These are phyloP conservation scores for Globisporangium barbulae DNA, from an alignment of 352 stramenopile genomes.

Conservation along the genomic window DNA sequence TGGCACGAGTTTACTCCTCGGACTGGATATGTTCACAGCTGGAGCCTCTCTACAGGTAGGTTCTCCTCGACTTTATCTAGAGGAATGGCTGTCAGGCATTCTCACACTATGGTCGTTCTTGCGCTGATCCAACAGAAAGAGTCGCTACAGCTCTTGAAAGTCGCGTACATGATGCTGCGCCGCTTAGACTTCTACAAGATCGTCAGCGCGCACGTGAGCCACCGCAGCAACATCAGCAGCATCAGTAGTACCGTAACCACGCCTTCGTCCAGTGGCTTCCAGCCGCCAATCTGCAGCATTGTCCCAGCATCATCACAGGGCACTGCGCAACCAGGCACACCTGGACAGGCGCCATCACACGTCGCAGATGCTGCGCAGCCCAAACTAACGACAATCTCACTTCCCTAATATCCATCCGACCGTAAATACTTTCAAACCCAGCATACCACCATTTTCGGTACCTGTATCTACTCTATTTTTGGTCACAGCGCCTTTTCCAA, in stretches of 20 bases:
- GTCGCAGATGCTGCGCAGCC: constrained; percentile 1
- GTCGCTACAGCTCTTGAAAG: constrained; percentile 16
- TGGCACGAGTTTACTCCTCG: constrained; percentile 55
- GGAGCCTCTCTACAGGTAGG: constrained; percentile 33
- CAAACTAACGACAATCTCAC: constrained; percentile 1
- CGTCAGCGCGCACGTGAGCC: background rate
- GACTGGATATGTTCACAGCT: constrained; percentile 55
- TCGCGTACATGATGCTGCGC: constrained; percentile 23
- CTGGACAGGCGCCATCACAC: background rate
- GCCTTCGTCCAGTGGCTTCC: constrained; percentile 1
- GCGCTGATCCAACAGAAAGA: constrained; percentile 16
- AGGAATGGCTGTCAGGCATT: background rate
- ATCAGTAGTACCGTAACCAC: background rate
- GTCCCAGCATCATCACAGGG: background rate
- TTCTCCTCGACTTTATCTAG: background rate
- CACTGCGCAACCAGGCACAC: background rate
- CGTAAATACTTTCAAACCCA: background rate
- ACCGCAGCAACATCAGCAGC: background rate
- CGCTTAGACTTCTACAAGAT: constrained; percentile 20
- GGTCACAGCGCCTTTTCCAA: background rate
- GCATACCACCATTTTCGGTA: background rate
- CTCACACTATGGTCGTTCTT: background rate
- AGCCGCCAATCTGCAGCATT: background rate
- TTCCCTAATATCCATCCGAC: background rate
- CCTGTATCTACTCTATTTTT: background rate